Base-by-base conservation (phyloP, 805 yeast genomes). In the Komagataella pastoris region DNA sequence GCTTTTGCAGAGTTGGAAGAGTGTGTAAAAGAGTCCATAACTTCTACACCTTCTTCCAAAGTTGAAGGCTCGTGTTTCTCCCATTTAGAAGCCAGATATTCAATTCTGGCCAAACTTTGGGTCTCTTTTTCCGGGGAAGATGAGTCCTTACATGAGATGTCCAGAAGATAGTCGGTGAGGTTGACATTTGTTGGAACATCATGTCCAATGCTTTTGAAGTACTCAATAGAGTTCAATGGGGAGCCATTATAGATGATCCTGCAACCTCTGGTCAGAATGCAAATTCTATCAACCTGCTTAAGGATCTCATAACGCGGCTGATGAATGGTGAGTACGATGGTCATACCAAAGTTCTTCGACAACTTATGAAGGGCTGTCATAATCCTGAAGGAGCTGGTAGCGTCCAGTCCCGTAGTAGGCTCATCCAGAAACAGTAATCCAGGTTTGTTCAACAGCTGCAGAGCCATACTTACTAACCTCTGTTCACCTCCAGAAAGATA, bases 361-460 rank as follows among this genome's bases (percentile, higher is more conserved):
- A 80, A 67, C 50, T 72, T 71, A 53, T 75, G 74, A 49, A 85
- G 69, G 0, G 83, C 77, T 46, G 74, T 66, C 6, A 85, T 71
- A 46, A 85, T 67, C 51, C 77, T 68, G 54, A 72, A 74, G 0
- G 91, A 85, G 3, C 87, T 77, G 51, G 77, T 77, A 2, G 90
- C 80, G 61, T 85, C 93, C 21, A 85, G 66, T 0, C 91, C 91
- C 0, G 91, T 84, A 1, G 93, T 85, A 3, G 93, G 91, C 57
- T 85, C 91, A 61, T 85, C 93, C 47, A 85, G 63, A 58, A 83
- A 85, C 54, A 85, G 63, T 3, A 85, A 66, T 1, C 85, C 75
- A 0, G 91, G 91, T 53, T 77, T 81, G 10, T 81, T 74, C 49
- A 85, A 68, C 58, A 85, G 67, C 59, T 85, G 90, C 8, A 84